phyloP scores from a whole-genome alignment of 2,329 filamentous ascomycete genomes.

The Phialophora tarda region DNA sequence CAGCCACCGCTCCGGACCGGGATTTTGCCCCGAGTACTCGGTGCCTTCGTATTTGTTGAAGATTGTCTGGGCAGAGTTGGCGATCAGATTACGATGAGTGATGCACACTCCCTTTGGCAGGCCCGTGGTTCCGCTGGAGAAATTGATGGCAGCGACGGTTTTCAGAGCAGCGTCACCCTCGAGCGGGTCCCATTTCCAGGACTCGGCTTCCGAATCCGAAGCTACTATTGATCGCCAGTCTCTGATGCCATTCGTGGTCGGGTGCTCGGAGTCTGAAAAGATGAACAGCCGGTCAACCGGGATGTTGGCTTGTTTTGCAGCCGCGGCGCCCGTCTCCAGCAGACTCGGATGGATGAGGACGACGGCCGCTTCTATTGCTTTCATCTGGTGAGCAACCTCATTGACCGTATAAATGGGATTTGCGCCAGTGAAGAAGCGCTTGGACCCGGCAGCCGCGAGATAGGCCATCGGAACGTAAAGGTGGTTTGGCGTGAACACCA shows the following conservation, averaged over 20 bases:
- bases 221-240: slow-evolving; percentile 55
- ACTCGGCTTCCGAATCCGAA: slow-evolving; percentile 42
- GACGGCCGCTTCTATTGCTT: slow-evolving; percentile 57
- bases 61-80: slow-evolving; percentile 66
- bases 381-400: slow-evolving; percentile 61
- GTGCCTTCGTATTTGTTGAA: slow-evolving; percentile 67
- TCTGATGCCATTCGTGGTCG: slow-evolving; percentile 52
- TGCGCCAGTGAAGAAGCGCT: slow-evolving; percentile 60
- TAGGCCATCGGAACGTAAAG: slow-evolving; percentile 66
- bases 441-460: slow-evolving; percentile 52
- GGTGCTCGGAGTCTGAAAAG: slow-evolving; percentile 37
- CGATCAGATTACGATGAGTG: slow-evolving; percentile 57
- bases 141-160: slow-evolving; percentile 56
- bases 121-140: slow-evolving; percentile 59
- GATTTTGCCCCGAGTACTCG: slow-evolving; percentile 56
- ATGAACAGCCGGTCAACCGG: slow-evolving; percentile 37
- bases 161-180: slow-evolving; percentile 47
- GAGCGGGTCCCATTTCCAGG: slow-evolving; percentile 46
- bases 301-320: slow-evolving; percentile 38
- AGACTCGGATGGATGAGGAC: slow-evolving; percentile 58
- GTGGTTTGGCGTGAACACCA: slow-evolving; percentile 72
- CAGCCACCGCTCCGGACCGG: slow-evolving; percentile 53
- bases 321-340: slow-evolving; percentile 51
- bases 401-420: slow-evolving; percentile 59
- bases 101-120: slow-evolving; percentile 60